A percentile compares a stretch with the other conserved stretches of the same genome.
Conservation (phyloP, 116 monocot species). For the Phalaenopsis hybrid region DNA sequence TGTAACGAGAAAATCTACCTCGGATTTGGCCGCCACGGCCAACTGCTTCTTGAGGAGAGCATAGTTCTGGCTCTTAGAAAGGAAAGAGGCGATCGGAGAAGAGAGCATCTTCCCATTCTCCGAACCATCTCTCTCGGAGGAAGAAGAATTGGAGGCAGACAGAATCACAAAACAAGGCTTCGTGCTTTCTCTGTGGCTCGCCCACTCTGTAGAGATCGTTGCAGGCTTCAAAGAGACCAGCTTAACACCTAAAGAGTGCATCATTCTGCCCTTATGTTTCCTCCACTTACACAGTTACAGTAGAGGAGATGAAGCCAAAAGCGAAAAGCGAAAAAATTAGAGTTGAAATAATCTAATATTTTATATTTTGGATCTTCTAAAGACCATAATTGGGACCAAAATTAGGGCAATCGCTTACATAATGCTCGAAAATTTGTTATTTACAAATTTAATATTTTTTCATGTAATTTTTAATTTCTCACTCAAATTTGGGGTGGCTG, state of each 20-base stretch:
- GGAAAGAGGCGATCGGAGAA: constrained; percentile 26
- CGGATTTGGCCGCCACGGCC: constrained; percentile 82
- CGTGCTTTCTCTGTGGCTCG: constrained; percentile 6
- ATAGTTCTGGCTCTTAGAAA: constrained; percentile 72
- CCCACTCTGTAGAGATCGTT: not conserved
- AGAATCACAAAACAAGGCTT: constrained; percentile 7
- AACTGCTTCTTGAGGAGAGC: constrained; percentile 85
- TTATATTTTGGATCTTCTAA: too few species aligned
- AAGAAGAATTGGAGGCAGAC: constrained; percentile 12
- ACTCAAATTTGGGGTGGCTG: too few species aligned
- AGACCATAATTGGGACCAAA: too few species aligned
- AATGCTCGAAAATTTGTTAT: too few species aligned
- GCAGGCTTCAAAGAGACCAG: constrained; percentile 15
- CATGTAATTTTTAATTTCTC: too few species aligned
- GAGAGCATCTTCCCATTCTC: constrained; percentile 11
- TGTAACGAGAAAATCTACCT: constrained; percentile 29
- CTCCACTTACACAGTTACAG: too few species aligned
- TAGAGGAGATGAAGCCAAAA: too few species aligned
- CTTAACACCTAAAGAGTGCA: constrained; percentile 49
- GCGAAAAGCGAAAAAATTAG: too few species aligned
- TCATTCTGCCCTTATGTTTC: constrained; percentile 3
- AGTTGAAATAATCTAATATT: too few species aligned
- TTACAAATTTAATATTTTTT: too few species aligned
- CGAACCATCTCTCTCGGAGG: constrained; percentile 16
- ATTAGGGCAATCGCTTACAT: too few species aligned